Percentiles rank a stretch among this genome's conserved stretches.
Evolutionary conservation across 352 stramenopile species (phyloP).

Genomic region (Phytopythium aichiense): DNA sequence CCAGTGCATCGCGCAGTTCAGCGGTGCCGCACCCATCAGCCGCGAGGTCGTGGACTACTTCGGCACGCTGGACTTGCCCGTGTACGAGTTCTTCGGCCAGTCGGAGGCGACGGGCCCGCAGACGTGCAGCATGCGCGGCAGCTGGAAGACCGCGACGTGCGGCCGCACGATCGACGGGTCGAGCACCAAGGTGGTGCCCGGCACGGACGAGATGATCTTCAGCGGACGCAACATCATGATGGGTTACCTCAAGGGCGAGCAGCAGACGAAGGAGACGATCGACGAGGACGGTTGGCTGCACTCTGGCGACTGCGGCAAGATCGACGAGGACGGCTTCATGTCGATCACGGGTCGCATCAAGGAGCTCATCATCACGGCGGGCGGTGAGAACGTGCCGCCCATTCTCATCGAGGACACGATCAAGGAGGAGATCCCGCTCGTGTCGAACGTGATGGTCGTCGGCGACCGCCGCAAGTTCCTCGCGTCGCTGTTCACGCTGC

Average conservation of each 20-base stretch:
- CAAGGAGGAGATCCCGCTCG: constrained; percentile 80
- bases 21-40: constrained; percentile 89
- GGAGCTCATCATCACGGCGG: constrained; percentile 94
- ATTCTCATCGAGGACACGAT: constrained; percentile 90
- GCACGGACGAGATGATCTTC: constrained; percentile 74
- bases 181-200: constrained; percentile 48
- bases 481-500: constrained; percentile 83
- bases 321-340: constrained; percentile 92
- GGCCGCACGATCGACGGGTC: constrained; percentile 74
- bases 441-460: constrained; percentile 93
- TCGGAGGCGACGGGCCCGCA: constrained; percentile 88
- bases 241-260: constrained; percentile 82
- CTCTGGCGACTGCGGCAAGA: constrained; percentile 90
- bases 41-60: constrained; percentile 95
- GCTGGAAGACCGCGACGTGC: constrained; percentile 89
- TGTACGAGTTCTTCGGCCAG: constrained; percentile 94
- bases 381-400: constrained; percentile 94
- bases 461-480: constrained; percentile 94
- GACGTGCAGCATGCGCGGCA: constrained; percentile 64
- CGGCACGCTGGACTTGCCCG: constrained; percentile 90
- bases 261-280: constrained; percentile 86
- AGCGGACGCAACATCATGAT: constrained; percentile 88
- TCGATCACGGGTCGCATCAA: constrained; percentile 96
- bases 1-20: constrained; percentile 73
- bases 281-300: constrained; percentile 92